Evolutionary conservation across 192 early-diverging fungal species (phyloP).

Genomic region (Pecoramyces ruminantium): DNA sequence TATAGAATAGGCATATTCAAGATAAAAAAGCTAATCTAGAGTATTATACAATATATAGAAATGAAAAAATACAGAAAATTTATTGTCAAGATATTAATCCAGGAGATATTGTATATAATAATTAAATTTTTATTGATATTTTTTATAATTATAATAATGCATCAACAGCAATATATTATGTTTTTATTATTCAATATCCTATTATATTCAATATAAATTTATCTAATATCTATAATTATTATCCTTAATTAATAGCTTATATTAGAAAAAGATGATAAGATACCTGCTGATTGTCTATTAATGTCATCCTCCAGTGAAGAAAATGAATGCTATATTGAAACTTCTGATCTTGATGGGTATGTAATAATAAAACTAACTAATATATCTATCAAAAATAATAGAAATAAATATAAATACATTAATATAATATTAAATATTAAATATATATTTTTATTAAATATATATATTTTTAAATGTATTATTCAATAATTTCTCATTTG

Average conservation of each 20-base stretch:
- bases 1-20: neutral
- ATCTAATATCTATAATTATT: too few species aligned
- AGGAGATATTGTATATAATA: neutral
- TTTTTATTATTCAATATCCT: too few species aligned
- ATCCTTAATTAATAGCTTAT: too few species aligned
- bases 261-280: conserved; percentile 50
- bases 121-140: neutral
- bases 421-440: too few species aligned
- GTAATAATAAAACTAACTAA: neutral
- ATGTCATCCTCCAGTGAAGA: conserved; percentile 49
- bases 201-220: too few species aligned
- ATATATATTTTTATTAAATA: too few species aligned
- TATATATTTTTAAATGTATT: too few species aligned
- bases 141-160: too few species aligned
- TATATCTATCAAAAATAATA: too few species aligned
- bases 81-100: neutral
- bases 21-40: neutral
- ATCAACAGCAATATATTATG: too few species aligned
- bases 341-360: conserved; percentile 61
- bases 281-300: conserved; percentile 67
- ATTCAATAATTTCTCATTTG: too few species aligned
- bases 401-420: too few species aligned
- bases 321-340: conserved; percentile 71
- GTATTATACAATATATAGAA: neutral
- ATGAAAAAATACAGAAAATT: neutral